Evolutionary conservation across 257 asterid species (phyloP).

Genomic region (Plantago elongata): DNA sequence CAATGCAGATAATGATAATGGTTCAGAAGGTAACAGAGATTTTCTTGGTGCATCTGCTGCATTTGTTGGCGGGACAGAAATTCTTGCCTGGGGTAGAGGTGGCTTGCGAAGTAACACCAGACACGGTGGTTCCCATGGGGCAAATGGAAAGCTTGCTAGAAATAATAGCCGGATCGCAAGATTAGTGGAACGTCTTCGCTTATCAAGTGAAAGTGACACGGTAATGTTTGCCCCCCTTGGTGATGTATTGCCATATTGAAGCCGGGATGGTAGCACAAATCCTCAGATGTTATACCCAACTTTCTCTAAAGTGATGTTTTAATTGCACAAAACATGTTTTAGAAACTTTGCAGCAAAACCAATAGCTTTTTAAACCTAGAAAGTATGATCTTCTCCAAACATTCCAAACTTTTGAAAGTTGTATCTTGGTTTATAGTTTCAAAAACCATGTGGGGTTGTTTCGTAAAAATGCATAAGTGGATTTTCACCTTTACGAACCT

Average conservation of each 20-base stretch:
- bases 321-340: background rate
- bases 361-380: too few species aligned
- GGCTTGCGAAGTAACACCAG: constrained; percentile 77
- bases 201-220: constrained; percentile 53
- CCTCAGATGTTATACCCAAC: too few species aligned
- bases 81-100: constrained; percentile 91
- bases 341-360: too few species aligned
- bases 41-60: constrained; percentile 49
- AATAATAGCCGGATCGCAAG: constrained; percentile 57
- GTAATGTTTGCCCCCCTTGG: constrained; percentile 24
- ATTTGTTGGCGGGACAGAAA: constrained; percentile 53
- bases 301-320: background rate
- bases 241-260: background rate
- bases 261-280: too few species aligned
- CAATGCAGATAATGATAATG: constrained; percentile 63
- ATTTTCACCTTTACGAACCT: too few species aligned
- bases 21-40: constrained; percentile 61
- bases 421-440: constrained; percentile 5
- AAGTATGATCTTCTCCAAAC: too few species aligned
- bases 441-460: too few species aligned
- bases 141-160: constrained; percentile 49
- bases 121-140: constrained; percentile 54
- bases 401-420: constrained; percentile 11
- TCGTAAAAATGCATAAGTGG: too few species aligned
- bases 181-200: constrained; percentile 61